Percentiles rank a stretch among this genome's conserved stretches.
Evolutionary conservation across 2,329 filamentous ascomycete genomes (phyloP).

Genomic region (Venturia effusa): DNA sequence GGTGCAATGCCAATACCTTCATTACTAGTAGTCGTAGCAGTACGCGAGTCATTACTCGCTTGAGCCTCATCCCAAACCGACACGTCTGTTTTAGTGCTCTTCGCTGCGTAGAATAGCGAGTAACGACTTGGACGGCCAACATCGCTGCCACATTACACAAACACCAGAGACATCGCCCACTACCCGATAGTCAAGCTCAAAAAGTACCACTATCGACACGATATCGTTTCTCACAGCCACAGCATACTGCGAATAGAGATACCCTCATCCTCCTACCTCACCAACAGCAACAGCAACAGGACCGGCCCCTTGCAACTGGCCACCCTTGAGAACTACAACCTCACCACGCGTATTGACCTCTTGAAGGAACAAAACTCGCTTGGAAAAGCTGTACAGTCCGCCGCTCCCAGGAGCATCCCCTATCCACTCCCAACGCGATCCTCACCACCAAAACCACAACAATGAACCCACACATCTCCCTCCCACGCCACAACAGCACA

Average conservation of each 20-base stretch:
- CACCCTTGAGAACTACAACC: neutral
- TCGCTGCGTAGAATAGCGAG: too few relatives aligned
- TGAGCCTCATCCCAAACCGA: slow-evolving; percentile 3
- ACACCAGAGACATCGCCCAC: neutral
- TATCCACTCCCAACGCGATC: neutral
- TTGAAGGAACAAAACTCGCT: neutral
- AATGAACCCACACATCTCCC: slow-evolving; percentile 50
- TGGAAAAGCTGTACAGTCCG: neutral
- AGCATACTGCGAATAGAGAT: too few relatives aligned
- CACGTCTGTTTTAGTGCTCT: too few relatives aligned
- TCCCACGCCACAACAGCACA: slow-evolving; percentile 44
- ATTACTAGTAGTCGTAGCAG: too few relatives aligned
- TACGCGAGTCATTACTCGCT: too few relatives aligned
- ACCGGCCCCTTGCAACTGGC: neutral
- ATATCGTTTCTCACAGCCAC: neutral
- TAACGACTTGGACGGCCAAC: neutral
- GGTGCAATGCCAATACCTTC: too few relatives aligned
- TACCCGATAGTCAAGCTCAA: neutral
- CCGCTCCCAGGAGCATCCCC: neutral
- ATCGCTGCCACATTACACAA: neutral
- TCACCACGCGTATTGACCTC: neutral
- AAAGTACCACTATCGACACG: neutral
- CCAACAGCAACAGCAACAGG: neutral
- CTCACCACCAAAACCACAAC: neutral
- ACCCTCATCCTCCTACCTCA: neutral